phyloP scores from a whole-genome alignment of 495 filamentous ascomycete genomes.

The Talaromyces ruber region DNA sequence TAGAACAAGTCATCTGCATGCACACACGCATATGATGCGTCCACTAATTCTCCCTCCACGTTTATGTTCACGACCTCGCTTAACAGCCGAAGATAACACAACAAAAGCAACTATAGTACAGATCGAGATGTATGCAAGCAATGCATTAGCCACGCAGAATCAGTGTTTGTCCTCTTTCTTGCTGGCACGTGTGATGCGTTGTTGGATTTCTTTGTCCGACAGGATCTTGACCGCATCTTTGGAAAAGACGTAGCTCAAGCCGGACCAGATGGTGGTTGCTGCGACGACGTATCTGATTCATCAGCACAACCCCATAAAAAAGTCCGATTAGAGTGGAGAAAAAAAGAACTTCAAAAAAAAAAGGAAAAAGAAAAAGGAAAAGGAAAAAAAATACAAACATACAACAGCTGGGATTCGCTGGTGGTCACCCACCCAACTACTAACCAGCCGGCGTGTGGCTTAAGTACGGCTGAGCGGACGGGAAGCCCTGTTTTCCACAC shows the following conservation, averaged over 20 bases:
- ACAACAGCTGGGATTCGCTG: conserved; percentile 30
- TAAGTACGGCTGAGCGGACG: conserved; percentile 34
- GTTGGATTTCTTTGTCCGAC: not conserved
- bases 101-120: not conserved
- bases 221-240: conserved; percentile 78
- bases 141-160: not conserved
- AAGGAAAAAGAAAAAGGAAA: conserved; percentile 8
- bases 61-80: not conserved
- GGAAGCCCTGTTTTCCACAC: conserved; percentile 34
- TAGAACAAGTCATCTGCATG: not conserved
- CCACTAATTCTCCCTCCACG: not conserved
- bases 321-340: not conserved
- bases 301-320: not conserved
- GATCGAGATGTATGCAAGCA: not conserved
- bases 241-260: conserved; percentile 71
- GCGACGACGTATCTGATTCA: conserved; percentile 55
- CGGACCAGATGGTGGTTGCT: conserved; percentile 75
- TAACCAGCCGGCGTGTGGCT: conserved; percentile 31
- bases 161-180: not conserved
- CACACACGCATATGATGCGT: not conserved
- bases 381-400: conserved; percentile 21
- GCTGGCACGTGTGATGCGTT: not conserved
- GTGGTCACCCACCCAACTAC: conserved; percentile 31
- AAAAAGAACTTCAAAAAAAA: conserved; percentile 4
- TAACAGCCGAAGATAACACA: not conserved